Percentiles rank a stretch among this genome's conserved stretches.
Evolutionary conservation across 768 basidiomycete genomes (phyloP).

Genomic region (Suillus alpinus): DNA sequence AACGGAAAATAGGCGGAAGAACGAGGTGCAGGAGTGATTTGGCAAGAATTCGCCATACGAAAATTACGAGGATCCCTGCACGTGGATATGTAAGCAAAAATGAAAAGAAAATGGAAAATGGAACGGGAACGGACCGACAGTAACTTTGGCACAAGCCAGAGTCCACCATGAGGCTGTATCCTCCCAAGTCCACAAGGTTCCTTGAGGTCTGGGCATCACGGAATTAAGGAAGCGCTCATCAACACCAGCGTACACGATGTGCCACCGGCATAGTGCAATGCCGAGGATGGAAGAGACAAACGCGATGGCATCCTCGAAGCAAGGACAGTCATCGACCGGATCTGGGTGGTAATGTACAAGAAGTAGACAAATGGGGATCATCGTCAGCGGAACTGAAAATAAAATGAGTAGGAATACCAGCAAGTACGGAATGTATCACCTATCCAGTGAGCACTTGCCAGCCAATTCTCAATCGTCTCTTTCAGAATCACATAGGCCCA

Average conservation of each 20-base stretch:
- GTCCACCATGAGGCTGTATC: conserved; percentile 36
- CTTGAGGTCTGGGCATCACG: conserved; percentile 60
- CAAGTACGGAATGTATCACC: conserved; percentile 24
- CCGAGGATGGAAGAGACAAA: conserved; percentile 85
- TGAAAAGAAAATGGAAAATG: not conserved
- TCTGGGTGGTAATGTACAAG: conserved; percentile 89
- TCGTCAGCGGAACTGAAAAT: conserved; percentile 50
- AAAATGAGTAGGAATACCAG: conserved; percentile 14
- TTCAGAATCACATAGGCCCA: conserved; percentile 33
- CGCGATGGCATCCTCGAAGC: conserved; percentile 97
- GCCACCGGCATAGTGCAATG: conserved; percentile 68
- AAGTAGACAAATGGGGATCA: conserved; percentile 63
- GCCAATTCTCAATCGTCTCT: conserved; percentile 41
- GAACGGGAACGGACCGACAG: conserved; percentile 33
- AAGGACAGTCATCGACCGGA: conserved; percentile 95
- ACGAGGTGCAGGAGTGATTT: conserved; percentile 72
- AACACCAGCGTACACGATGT: conserved; percentile 40
- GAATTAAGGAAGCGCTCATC: conserved; percentile 29
- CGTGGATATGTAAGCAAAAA: not conserved
- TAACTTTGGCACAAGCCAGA: conserved; percentile 38
- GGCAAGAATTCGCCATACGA: conserved; percentile 84
- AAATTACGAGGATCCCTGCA: conserved; percentile 72
- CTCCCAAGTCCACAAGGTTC: conserved; percentile 32
- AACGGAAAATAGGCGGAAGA: conserved; percentile 83
- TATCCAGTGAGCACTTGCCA: conserved; percentile 34